These are phyloP conservation scores for Termitomyces titanicus DNA, from an alignment of 768 basidiomycete genomes.

Conservation along the genomic window DNA sequence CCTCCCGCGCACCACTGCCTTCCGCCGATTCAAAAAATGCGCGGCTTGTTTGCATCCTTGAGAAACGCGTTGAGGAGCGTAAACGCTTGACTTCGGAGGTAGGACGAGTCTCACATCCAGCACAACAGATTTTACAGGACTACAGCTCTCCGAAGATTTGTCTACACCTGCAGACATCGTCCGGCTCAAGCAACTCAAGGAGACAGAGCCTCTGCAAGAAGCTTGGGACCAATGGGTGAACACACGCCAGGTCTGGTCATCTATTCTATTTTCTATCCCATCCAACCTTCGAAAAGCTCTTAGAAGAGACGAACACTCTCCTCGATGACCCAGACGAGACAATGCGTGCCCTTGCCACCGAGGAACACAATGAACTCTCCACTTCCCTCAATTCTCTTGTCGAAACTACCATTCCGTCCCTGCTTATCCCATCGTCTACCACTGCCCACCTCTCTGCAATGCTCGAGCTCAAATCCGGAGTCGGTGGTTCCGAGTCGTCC, in stretches of 20 bases:
- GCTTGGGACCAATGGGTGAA: constrained; percentile 67
- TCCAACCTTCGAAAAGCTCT: constrained; percentile 46
- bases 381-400: constrained; percentile 29
- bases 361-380: constrained; percentile 55
- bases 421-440: constrained; percentile 70
- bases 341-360: constrained; percentile 70
- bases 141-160: constrained; percentile 50
- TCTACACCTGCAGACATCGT: constrained; percentile 55
- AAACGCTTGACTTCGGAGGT: constrained; percentile 42
- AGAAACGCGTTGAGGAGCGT: constrained; percentile 51
- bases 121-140: constrained; percentile 6
- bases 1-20: constrained; percentile 8
- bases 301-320: constrained; percentile 58
- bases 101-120: not conserved
- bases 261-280: not conserved
- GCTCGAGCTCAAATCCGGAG: constrained; percentile 89
- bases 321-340: constrained; percentile 71
- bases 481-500: constrained; percentile 86
- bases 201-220: constrained; percentile 59
- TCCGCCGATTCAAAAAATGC: constrained; percentile 40
- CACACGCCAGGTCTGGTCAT: constrained; percentile 49
- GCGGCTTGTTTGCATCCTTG: constrained; percentile 51
- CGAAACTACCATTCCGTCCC: constrained; percentile 53
- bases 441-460: constrained; percentile 72
- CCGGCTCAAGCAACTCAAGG: constrained; percentile 59